A percentile compares a stretch with the other conserved stretches of the same genome.
Conservation (phyloP, 1,284 basidiomycete species). For the Cryptococcus jaspeensis region DNA sequence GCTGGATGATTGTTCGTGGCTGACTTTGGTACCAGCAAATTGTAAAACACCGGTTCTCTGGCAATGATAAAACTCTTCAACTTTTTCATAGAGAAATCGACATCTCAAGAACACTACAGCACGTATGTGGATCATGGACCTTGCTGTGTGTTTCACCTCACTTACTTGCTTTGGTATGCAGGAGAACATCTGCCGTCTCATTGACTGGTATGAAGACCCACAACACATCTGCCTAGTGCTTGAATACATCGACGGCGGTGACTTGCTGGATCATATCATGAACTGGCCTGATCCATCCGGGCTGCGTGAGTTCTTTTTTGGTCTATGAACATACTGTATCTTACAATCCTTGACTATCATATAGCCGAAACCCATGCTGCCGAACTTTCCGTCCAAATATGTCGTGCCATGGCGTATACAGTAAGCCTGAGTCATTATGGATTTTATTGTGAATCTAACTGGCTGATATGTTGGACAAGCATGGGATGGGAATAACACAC, state of each 20-base stretch:
- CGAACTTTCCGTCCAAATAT: slow-evolving; percentile 46
- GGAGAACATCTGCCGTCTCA: slow-evolving; percentile 75
- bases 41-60: slow-evolving; percentile 51
- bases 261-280: slow-evolving; percentile 79
- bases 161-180: slow-evolving; percentile 19
- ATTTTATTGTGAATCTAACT: neutral
- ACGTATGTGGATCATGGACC: slow-evolving; percentile 51
- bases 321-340: neutral
- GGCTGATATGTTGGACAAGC: slow-evolving; percentile 29
- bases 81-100: slow-evolving; percentile 72
- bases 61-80: slow-evolving; percentile 53
- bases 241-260: slow-evolving; percentile 74
- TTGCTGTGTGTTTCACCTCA: neutral
- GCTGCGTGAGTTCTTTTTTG: slow-evolving; percentile 56
- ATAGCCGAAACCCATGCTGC: slow-evolving; percentile 47
- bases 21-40: slow-evolving; percentile 27
- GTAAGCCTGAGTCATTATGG: slow-evolving; percentile 23
- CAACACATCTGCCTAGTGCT: slow-evolving; percentile 60
- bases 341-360: neutral
- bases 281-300: slow-evolving; percentile 53
- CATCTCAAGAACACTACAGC: slow-evolving; percentile 71
- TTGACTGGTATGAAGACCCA: slow-evolving; percentile 71
- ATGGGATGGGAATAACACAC: slow-evolving; percentile 62
- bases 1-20: neutral
- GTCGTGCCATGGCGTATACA: slow-evolving; percentile 51